Conservation (phyloP, 2,329 filamentous ascomycete species). For the Claviceps monticola region DNA sequence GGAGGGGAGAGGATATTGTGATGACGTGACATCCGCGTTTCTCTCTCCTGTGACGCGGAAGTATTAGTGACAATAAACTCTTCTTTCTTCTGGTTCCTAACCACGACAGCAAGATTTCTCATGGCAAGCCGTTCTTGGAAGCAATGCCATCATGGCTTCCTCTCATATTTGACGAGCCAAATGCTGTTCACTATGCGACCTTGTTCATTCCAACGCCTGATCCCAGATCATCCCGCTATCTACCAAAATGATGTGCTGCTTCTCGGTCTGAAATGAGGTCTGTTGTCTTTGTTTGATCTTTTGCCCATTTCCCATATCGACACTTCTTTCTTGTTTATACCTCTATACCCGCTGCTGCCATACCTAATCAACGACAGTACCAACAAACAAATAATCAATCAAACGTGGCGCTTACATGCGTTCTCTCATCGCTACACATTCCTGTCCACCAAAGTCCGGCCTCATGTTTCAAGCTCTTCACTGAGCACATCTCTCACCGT, state of each 20-base stretch:
- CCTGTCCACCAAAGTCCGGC: neutral
- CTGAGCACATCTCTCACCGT: constrained; percentile 41
- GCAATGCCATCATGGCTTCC: neutral
- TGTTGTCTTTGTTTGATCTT: neutral
- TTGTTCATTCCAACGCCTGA: constrained; percentile 9
- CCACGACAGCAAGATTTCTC: too few species aligned
- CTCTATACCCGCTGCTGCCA: neutral
- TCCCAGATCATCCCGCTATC: constrained; percentile 2
- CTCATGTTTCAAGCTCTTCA: constrained; percentile 31
- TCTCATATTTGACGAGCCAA: neutral
- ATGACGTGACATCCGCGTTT: too few species aligned
- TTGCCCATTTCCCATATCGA: neutral
- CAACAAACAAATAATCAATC: neutral
- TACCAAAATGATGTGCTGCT: constrained; percentile 2
- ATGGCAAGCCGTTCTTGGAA: neutral
- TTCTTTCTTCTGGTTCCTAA: too few species aligned
- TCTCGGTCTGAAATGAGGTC: neutral
- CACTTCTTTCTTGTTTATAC: neutral
- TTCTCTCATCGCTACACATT: neutral
- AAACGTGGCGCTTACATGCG: too few species aligned
- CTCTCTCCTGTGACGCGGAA: too few species aligned
- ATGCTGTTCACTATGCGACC: neutral
- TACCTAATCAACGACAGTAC: neutral
- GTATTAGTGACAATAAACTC: too few species aligned
- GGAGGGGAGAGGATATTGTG: too few species aligned